These are phyloP conservation scores for Neurospora crassa DNA, from an alignment of 2,329 filamentous ascomycete genomes.

Conservation along the genomic window DNA sequence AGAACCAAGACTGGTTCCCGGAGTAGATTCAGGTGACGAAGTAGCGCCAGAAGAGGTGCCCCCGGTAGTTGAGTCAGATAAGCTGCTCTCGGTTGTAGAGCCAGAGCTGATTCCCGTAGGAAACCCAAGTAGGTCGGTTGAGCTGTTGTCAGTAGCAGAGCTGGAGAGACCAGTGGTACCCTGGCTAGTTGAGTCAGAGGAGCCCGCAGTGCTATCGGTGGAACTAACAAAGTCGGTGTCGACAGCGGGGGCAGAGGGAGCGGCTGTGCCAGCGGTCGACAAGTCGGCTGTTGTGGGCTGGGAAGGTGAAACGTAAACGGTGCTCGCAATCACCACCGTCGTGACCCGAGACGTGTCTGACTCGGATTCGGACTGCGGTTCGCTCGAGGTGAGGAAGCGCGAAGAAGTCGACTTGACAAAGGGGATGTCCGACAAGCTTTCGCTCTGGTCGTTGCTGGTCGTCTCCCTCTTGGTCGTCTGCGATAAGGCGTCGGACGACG, in stretches of 20 bases:
- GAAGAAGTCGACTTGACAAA: not conserved
- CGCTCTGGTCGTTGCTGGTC: constrained; percentile 3
- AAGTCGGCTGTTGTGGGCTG: constrained; percentile 1
- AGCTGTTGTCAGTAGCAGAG: not conserved
- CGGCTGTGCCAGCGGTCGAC: not conserved
- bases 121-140: not conserved
- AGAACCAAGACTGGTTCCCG: not conserved
- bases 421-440: not conserved
- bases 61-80: not conserved
- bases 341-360: constrained; percentile 9
- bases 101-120: not conserved
- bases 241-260: not conserved
- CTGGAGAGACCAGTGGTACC: not conserved
- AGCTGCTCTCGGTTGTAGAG: not conserved
- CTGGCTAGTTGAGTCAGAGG: not conserved
- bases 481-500: constrained; percentile 10
- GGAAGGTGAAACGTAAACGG: constrained; percentile 14
- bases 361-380: constrained; percentile 1
- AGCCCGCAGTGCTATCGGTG: not conserved
- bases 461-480: constrained; percentile 15
- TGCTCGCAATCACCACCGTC: constrained; percentile 21
- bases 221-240: not conserved
- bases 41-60: not conserved
- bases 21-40: not conserved
- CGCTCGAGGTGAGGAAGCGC: not conserved